Percentiles rank a stretch among this genome's conserved stretches.
These are phyloP conservation scores for Calonectria leucothoes DNA, from an alignment of 2,329 filamentous ascomycete genomes.

Conservation along the genomic window DNA sequence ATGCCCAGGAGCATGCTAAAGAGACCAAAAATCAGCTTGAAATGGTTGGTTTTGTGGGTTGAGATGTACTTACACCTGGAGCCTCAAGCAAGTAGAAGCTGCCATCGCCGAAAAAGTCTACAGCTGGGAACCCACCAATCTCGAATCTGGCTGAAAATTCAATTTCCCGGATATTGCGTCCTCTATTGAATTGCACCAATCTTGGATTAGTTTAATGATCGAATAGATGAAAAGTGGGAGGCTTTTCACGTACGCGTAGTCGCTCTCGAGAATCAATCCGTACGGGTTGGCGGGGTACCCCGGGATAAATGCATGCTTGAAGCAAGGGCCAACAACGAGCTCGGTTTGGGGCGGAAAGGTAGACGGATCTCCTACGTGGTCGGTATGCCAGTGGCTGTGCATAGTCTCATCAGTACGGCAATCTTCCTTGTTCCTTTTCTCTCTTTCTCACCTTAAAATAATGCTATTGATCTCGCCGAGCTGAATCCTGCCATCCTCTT, in stretches of 20 bases:
- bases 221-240: neutral
- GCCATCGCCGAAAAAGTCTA: constrained; percentile 5
- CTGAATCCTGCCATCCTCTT: neutral
- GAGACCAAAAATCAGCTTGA: neutral
- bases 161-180: neutral
- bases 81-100: constrained; percentile 16
- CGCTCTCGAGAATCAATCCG: neutral
- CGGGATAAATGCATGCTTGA: neutral
- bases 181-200: too few relatives aligned
- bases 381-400: neutral
- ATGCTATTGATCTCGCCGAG: neutral
- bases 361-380: neutral
- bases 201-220: too few relatives aligned
- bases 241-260: neutral
- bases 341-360: neutral
- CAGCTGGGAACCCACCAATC: neutral
- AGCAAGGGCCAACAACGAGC: neutral
- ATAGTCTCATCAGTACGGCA: neutral
- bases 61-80: neutral
- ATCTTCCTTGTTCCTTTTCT: neutral
- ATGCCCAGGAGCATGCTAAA: constrained; percentile 6
- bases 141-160: neutral
- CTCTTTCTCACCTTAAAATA: neutral
- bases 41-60: too few relatives aligned
- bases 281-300: neutral